Conservation (phyloP, 345 rosid species). For the Fremontodendron californicum region DNA sequence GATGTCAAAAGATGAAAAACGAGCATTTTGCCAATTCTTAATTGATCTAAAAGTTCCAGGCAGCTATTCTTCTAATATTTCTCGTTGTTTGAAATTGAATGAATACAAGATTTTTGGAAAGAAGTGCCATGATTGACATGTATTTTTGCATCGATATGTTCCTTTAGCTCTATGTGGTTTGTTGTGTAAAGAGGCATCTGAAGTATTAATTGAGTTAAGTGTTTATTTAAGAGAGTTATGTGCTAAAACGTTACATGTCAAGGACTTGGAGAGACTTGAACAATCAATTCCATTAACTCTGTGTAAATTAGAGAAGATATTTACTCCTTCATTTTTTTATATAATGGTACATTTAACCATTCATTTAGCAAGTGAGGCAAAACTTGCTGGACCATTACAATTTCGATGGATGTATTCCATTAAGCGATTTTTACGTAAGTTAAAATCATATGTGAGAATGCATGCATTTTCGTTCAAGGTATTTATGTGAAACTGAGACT, state of each 20-base stretch:
- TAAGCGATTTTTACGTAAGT: too few species aligned
- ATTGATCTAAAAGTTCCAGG: neutral
- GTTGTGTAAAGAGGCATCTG: neutral
- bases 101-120: neutral
- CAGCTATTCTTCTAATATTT: slow-evolving; percentile 10
- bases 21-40: neutral
- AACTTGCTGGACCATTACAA: too few species aligned
- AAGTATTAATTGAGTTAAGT: neutral
- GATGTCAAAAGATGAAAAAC: neutral
- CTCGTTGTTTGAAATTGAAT: neutral
- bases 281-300: neutral
- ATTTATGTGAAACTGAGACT: too few species aligned
- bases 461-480: too few species aligned
- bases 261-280: neutral
- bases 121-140: slow-evolving; percentile 14
- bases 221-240: slow-evolving; percentile 1
- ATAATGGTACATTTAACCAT: too few species aligned
- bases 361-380: too few species aligned
- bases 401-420: too few species aligned
- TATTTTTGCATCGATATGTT: slow-evolving; percentile 3
- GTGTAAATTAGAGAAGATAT: neutral
- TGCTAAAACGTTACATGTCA: neutral
- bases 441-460: too few species aligned
- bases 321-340: too few species aligned
- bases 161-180: neutral